Percentiles rank a stretch among this genome's conserved stretches.
These are phyloP conservation scores for Entomophthora muscae DNA, from an alignment of 371 early-diverging fungal species.

Conservation along the genomic window DNA sequence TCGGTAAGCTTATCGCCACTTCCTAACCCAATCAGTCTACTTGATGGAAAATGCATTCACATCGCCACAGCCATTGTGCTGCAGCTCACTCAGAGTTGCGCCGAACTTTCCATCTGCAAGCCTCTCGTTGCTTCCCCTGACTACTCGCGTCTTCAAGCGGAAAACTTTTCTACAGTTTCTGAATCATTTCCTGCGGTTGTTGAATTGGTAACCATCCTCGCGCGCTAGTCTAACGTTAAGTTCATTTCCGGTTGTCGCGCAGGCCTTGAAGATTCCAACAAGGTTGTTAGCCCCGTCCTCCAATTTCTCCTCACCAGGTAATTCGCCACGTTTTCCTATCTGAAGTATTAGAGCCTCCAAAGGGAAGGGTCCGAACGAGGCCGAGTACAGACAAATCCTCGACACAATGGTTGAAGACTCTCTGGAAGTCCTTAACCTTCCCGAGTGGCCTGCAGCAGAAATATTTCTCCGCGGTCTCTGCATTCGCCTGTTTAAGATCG, in stretches of 20 bases:
- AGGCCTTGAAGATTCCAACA: constrained; percentile 30
- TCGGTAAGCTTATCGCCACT: constrained; percentile 15
- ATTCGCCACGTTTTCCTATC: neutral
- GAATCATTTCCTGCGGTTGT: neutral
- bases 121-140: neutral
- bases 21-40: constrained; percentile 18
- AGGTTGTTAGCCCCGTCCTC: constrained; percentile 38
- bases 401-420: constrained; percentile 55
- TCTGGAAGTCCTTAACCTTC: constrained; percentile 46
- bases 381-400: constrained; percentile 54
- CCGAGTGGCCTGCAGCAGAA: constrained; percentile 85
- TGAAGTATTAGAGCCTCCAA: constrained; percentile 26
- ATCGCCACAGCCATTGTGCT: constrained; percentile 61
- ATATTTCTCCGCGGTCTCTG: constrained; percentile 37
- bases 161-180: neutral
- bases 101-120: constrained; percentile 9
- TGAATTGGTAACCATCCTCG: constrained; percentile 11
- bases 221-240: constrained; percentile 11
- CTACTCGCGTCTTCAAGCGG: neutral
- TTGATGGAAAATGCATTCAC: constrained; percentile 49
- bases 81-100: constrained; percentile 55
- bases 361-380: constrained; percentile 28
- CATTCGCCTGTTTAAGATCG: constrained; percentile 41
- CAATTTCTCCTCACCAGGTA: constrained; percentile 42
- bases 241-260: constrained; percentile 15